These are phyloP conservation scores for Serendipita sp. DNA, from an alignment of 768 basidiomycete species.

Conservation along the genomic window DNA sequence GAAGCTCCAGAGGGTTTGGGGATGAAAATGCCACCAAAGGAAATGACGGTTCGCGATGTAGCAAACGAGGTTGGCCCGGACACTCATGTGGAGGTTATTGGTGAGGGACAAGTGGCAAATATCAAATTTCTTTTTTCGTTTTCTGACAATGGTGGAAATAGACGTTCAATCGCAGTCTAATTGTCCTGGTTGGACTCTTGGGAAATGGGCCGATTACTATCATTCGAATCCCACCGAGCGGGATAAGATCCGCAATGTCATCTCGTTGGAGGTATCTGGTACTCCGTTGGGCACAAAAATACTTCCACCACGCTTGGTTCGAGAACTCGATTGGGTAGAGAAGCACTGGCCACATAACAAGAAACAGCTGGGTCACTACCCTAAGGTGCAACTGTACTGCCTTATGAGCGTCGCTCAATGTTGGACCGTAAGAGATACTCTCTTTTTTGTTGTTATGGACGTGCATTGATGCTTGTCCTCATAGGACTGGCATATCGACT, in stretches of 20 bases:
- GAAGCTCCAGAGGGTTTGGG: conserved; percentile 66
- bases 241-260: conserved; percentile 88
- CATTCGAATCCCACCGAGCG: conserved; percentile 45
- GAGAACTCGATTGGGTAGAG: conserved; percentile 94
- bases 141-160: conserved; percentile 7
- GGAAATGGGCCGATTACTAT: conserved; percentile 82
- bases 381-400: conserved; percentile 92
- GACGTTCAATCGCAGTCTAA: conserved; percentile 84
- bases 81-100: conserved; percentile 79
- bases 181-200: conserved; percentile 74
- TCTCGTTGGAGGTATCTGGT: conserved; percentile 84
- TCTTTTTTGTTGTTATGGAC: background rate
- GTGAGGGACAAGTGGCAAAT: conserved; percentile 21
- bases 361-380: conserved; percentile 58
- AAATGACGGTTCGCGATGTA: conserved; percentile 66
- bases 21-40: conserved; percentile 67
- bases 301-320: conserved; percentile 63
- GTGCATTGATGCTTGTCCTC: background rate
- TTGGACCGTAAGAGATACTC: conserved; percentile 63
- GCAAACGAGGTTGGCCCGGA: conserved; percentile 64
- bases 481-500: conserved; percentile 97
- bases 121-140: background rate
- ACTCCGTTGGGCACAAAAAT: conserved; percentile 66
- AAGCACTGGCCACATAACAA: conserved; percentile 78
- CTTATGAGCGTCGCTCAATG: conserved; percentile 87